Percentiles rank a stretch among this genome's conserved stretches.
These are phyloP conservation scores for Pythium scleroteichum DNA, from an alignment of 352 stramenopile genomes.

Conservation along the genomic window DNA sequence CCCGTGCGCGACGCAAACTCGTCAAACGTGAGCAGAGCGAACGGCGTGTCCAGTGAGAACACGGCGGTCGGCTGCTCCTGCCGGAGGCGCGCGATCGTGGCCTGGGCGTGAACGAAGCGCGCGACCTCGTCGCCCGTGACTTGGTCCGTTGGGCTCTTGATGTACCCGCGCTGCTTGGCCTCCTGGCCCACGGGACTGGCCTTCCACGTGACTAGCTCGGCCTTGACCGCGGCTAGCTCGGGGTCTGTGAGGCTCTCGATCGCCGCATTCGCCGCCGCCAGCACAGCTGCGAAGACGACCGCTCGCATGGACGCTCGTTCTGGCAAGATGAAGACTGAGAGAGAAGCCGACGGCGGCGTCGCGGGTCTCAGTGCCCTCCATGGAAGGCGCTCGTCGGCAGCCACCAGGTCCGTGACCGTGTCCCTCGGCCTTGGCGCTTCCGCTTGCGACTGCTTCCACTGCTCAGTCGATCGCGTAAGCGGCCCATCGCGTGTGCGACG, in stretches of 20 bases:
- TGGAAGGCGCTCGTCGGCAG: neutral
- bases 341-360: too few species aligned
- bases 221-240: neutral
- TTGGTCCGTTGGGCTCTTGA: too few species aligned
- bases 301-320: too few species aligned
- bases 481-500: too few species aligned
- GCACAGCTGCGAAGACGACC: neutral
- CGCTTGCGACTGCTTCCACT: conserved; percentile 1
- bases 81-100: neutral
- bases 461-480: too few species aligned
- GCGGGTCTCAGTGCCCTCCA: neutral
- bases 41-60: conserved; percentile 27
- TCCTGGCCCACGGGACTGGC: conserved; percentile 17
- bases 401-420: too few species aligned
- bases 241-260: neutral
- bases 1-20: conserved; percentile 15
- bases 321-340: too few species aligned
- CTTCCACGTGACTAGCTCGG: conserved; percentile 26
- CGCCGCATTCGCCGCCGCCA: neutral
- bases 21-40: conserved; percentile 16
- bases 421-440: neutral
- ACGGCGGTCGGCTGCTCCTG: conserved; percentile 2
- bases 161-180: conserved; percentile 15
- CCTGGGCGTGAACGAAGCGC: conserved; percentile 9
- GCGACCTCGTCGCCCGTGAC: conserved; percentile 6